Evolutionary conservation across 768 basidiomycete species (phyloP).

Genomic region (Suillus cothurnatus): DNA sequence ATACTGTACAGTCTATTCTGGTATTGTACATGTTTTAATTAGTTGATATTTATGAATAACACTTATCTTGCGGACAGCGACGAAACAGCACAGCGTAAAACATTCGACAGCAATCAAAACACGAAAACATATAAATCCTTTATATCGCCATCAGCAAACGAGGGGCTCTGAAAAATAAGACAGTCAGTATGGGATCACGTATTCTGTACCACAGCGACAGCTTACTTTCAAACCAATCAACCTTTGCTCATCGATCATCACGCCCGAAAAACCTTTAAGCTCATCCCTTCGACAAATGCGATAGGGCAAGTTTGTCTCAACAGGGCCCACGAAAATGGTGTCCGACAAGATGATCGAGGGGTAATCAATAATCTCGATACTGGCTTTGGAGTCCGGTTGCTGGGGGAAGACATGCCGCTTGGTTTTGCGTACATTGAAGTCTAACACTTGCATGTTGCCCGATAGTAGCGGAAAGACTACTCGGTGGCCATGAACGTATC

Average conservation of each 20-base stretch:
- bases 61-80: background rate
- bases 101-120: slow-evolving; percentile 23
- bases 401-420: slow-evolving; percentile 7
- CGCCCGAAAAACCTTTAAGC: slow-evolving; percentile 35
- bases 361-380: slow-evolving; percentile 11
- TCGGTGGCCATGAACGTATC: slow-evolving; percentile 47
- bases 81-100: background rate
- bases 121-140: slow-evolving; percentile 37
- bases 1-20: background rate
- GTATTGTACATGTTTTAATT: background rate
- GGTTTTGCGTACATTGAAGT: slow-evolving; percentile 32
- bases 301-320: slow-evolving; percentile 36
- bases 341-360: slow-evolving; percentile 17
- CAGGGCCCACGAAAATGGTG: slow-evolving; percentile 24
- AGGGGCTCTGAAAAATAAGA: slow-evolving; percentile 19
- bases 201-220: background rate
- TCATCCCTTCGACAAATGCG: slow-evolving; percentile 25
- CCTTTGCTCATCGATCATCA: slow-evolving; percentile 47
- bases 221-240: slow-evolving; percentile 44
- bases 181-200: background rate
- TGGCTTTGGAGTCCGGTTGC: background rate
- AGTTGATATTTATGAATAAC: slow-evolving; percentile 3
- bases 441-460: slow-evolving; percentile 24
- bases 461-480: slow-evolving; percentile 29
- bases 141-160: slow-evolving; percentile 34